Evolutionary conservation across 345 rosid species (phyloP).

Genomic region (Isatis tinctoria): DNA sequence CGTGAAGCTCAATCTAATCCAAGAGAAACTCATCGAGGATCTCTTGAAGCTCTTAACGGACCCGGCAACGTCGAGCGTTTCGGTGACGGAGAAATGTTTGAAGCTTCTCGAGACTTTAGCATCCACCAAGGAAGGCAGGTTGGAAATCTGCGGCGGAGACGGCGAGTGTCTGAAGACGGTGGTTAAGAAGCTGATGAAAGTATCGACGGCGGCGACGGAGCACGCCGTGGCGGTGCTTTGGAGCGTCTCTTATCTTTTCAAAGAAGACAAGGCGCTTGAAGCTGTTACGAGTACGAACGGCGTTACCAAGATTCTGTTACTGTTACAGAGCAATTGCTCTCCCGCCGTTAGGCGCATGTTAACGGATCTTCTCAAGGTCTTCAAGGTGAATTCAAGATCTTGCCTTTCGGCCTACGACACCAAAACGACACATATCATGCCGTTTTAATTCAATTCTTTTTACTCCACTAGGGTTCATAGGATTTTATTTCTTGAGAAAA

Average conservation of each 20-base stretch:
- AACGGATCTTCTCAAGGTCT: constrained; percentile 67
- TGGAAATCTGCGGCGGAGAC: constrained; percentile 45
- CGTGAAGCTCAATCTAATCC: constrained; percentile 40
- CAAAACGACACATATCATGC: constrained; percentile 91
- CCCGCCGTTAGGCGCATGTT: constrained; percentile 80
- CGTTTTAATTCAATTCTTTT: constrained; percentile 47
- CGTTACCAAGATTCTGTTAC: constrained; percentile 62
- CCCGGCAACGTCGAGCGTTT: constrained; percentile 34
- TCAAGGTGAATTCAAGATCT: constrained; percentile 56
- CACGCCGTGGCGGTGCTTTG: constrained; percentile 78
- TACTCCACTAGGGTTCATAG: constrained; percentile 4
- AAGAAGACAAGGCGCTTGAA: constrained; percentile 61
- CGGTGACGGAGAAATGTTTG: constrained; percentile 64
- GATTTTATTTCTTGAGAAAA: not conserved
- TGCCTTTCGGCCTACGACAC: constrained; percentile 80
- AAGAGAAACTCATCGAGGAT: constrained; percentile 32
- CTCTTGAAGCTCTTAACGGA: constrained; percentile 36
- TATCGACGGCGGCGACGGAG: constrained; percentile 71
- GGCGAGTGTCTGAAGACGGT: constrained; percentile 52
- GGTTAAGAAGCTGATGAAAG: constrained; percentile 64
- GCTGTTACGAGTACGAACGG: constrained; percentile 60
- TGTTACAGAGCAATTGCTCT: constrained; percentile 89
- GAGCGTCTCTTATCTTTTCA: constrained; percentile 67
- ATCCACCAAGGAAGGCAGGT: constrained; percentile 62
- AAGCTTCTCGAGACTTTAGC: constrained; percentile 59